phyloP scores from a whole-genome alignment of 2,329 filamentous ascomycete genomes.

The Fusarium odoratissimum region DNA sequence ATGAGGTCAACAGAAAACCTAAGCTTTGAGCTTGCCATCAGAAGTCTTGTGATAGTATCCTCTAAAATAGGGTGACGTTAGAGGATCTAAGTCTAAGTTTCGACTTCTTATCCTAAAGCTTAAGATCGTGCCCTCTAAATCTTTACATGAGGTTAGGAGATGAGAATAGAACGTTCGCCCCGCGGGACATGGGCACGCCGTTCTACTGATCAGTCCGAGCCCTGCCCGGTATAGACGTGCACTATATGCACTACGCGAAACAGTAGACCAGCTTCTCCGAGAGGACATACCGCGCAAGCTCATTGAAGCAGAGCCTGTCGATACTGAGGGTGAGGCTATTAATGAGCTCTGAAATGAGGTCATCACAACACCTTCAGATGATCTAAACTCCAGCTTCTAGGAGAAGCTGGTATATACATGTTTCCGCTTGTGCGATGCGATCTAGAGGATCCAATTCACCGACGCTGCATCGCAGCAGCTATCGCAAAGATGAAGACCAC shows the following conservation, averaged over 20 bases:
- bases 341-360: not conserved
- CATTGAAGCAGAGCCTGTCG: no score
- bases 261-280: not conserved
- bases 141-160: not conserved
- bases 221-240: not conserved
- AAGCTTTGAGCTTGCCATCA: not conserved
- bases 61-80: not conserved
- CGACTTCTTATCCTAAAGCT: not conserved
- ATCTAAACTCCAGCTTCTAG: no score
- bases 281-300: not conserved
- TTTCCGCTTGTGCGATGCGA: no score
- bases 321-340: not conserved
- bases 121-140: not conserved
- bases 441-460: not conserved
- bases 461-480: not conserved
- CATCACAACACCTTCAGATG: not conserved
- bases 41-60: not conserved
- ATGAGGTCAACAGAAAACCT: not conserved
- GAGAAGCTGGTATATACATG: no score
- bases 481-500: not conserved
- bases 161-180: rapidly evolving
- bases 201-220: not conserved
- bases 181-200: not conserved
- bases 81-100: not conserved
- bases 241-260: not conserved